A percentile compares a stretch with the other conserved stretches of the same genome.
Evolutionary conservation across 441 rosid species (phyloP).

Genomic region (Aquilaria agallochum): DNA sequence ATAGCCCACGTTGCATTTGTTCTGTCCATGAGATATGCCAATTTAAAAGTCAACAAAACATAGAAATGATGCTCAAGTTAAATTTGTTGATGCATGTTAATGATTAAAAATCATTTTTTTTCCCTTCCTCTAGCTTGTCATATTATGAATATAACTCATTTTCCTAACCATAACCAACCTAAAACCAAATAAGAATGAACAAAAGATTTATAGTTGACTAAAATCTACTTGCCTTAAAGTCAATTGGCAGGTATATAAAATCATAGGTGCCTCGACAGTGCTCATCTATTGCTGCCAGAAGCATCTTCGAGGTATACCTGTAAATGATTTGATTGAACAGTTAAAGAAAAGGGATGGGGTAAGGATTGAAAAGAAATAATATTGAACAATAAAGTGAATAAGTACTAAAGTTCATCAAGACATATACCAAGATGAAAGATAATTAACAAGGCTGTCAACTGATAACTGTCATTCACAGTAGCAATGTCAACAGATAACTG

Average conservation of each 20-base stretch:
- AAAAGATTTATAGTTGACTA: background rate
- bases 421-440: conserved; percentile 7
- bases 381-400: background rate
- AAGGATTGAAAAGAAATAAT: background rate
- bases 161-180: background rate
- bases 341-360: conserved; percentile 5
- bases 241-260: conserved; percentile 76
- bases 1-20: conserved; percentile 51
- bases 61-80: background rate
- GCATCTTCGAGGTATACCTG: conserved; percentile 86
- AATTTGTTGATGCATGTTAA: too few relatives aligned
- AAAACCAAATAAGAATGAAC: too few relatives aligned
- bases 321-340: conserved; percentile 10
- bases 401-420: background rate
- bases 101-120: too few relatives aligned
- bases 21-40: conserved; percentile 24
- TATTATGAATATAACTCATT: background rate
- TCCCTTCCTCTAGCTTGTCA: too few relatives aligned
- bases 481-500: background rate
- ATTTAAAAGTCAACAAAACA: conserved; percentile 7
- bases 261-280: conserved; percentile 69
- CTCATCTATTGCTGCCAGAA: conserved; percentile 75
- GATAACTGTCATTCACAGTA: background rate
- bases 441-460: conserved; percentile 3
- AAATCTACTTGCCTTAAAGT: conserved; percentile 55